Evolutionary conservation across 2,329 filamentous ascomycete genomes (phyloP).

Genomic region (Thielaviopsis euricoi): DNA sequence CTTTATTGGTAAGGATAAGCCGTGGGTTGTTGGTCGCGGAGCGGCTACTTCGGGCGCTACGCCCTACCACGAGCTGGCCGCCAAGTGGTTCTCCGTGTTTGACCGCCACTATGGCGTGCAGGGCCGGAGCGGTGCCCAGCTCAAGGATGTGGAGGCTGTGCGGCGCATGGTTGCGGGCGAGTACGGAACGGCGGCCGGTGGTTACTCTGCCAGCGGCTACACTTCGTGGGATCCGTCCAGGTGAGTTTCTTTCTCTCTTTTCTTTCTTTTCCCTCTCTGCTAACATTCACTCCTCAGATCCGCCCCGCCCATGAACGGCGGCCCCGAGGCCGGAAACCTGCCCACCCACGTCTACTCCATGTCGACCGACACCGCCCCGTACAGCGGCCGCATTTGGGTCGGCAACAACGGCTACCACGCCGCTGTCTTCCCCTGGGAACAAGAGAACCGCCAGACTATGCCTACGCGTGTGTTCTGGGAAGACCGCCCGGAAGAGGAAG

Average conservation of each 20-base stretch:
- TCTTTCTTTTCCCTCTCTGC: background rate
- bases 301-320: slow-evolving; percentile 10
- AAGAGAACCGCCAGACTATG: slow-evolving; percentile 8
- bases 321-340: slow-evolving; percentile 72
- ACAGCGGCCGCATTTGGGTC: background rate
- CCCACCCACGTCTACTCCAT: slow-evolving; percentile 67
- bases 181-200: slow-evolving; percentile 17
- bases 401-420: slow-evolving; percentile 6
- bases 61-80: slow-evolving; percentile 54
- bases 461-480: slow-evolving; percentile 11
- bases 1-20: slow-evolving; percentile 85
- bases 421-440: slow-evolving; percentile 11
- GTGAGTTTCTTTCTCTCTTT: background rate
- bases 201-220: slow-evolving; percentile 7
- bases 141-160: slow-evolving; percentile 21
- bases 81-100: slow-evolving; percentile 87
- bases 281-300: slow-evolving; percentile 5
- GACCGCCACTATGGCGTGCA: slow-evolving; percentile 60
- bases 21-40: slow-evolving; percentile 54
- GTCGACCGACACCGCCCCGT: slow-evolving; percentile 29
- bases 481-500: slow-evolving; percentile 2
- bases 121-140: slow-evolving; percentile 7
- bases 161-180: slow-evolving; percentile 40
- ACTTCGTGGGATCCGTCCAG: slow-evolving; percentile 14
- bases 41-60: slow-evolving; percentile 21